These are phyloP conservation scores for Pichia terricola DNA, from an alignment of 1,139 yeast species.

Conservation along the genomic window DNA sequence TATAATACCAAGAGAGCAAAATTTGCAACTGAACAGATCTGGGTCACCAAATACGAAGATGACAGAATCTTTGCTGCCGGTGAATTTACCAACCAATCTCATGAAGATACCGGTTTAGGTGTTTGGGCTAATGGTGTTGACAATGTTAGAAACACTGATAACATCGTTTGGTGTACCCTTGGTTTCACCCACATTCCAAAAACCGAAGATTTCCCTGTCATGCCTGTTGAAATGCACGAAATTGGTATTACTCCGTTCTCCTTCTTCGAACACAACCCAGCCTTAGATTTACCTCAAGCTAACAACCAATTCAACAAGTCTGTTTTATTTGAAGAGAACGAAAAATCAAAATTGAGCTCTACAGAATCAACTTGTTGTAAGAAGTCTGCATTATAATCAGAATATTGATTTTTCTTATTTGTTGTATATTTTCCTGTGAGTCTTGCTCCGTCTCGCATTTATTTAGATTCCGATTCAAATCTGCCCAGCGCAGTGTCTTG, in stretches of 20 bases:
- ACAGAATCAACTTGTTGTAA: constrained; percentile 34
- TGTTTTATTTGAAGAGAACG: constrained; percentile 26
- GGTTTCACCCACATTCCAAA: constrained; percentile 85
- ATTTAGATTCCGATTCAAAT: too few relatives aligned
- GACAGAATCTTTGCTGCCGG: constrained; percentile 67
- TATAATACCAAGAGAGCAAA: constrained; percentile 58
- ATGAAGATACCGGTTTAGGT: constrained; percentile 52
- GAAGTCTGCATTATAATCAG: constrained; percentile 12
- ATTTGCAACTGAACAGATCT: constrained; percentile 64
- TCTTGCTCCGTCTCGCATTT: too few relatives aligned
- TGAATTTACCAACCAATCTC: constrained; percentile 70
- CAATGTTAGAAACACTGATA: constrained; percentile 66
- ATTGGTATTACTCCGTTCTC: constrained; percentile 65
- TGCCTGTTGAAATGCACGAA: constrained; percentile 75
- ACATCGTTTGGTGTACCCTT: constrained; percentile 81
- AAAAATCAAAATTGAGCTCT: constrained; percentile 10
- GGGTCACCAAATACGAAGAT: constrained; percentile 70
- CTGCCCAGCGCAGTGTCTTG: too few relatives aligned
- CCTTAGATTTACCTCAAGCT: constrained; percentile 73
- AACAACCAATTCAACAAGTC: constrained; percentile 67
- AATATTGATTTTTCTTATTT: too few relatives aligned
- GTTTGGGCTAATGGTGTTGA: constrained; percentile 57
- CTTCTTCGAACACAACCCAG: constrained; percentile 77
- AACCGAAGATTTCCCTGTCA: constrained; percentile 87
- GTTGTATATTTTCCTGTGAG: too few relatives aligned